Evolutionary conservation across 345 rosid species (phyloP).

Genomic region (Dipteronia dyeriana): DNA sequence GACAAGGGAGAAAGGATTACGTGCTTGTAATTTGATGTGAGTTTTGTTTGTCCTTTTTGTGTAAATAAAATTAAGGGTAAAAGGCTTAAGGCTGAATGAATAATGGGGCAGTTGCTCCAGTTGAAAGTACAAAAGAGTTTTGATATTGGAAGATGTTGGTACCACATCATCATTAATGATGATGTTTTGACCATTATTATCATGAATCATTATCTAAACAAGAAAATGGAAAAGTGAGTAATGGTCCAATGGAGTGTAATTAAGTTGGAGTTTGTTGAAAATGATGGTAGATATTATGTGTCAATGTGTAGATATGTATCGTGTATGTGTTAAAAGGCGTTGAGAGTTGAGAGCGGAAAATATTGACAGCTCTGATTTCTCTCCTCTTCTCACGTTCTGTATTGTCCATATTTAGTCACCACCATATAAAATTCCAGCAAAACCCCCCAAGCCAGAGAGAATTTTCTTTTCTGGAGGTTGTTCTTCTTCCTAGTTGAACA

Average conservation of each 20-base stretch:
- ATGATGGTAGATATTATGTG: too few species aligned
- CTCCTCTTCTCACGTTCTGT: slow-evolving; percentile 38
- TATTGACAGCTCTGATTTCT: slow-evolving; percentile 29
- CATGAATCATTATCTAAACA: too few species aligned
- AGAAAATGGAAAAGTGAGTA: too few species aligned
- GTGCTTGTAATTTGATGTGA: background rate
- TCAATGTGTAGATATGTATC: background rate
- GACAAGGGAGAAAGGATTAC: background rate
- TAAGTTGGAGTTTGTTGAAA: too few species aligned
- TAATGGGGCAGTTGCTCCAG: background rate
- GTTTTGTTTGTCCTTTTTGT: background rate
- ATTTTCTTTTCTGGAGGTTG: slow-evolving; percentile 6
- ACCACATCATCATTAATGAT: too few species aligned
- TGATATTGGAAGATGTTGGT: too few species aligned
- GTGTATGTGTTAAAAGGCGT: background rate
- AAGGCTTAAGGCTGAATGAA: background rate
- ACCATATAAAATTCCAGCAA: background rate
- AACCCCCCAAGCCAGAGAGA: background rate
- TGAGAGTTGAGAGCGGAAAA: slow-evolving; percentile 23
- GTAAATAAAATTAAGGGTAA: slow-evolving; percentile 6
- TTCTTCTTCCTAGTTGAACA: slow-evolving; percentile 8
- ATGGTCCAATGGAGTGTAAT: too few species aligned
- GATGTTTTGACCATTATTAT: too few species aligned
- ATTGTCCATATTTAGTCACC: slow-evolving; percentile 41
- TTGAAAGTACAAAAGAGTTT: too few species aligned